Evolutionary conservation across 768 basidiomycete species (phyloP).

Genomic region (Boletus speciosus): DNA sequence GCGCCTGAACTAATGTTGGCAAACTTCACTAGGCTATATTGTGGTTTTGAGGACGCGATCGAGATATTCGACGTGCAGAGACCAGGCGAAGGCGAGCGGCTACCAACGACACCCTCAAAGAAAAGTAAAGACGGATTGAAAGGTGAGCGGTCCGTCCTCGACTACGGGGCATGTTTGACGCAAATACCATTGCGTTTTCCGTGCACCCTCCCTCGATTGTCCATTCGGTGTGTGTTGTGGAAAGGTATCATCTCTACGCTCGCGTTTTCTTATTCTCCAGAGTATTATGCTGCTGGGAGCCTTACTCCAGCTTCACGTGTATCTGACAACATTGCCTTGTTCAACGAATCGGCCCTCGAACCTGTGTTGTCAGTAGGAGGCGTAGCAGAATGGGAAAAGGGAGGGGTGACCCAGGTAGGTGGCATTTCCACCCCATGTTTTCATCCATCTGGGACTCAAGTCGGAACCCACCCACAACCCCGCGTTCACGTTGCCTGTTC

Average conservation of each 20-base stretch:
- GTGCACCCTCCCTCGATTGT: neutral
- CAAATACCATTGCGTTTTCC: neutral
- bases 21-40: conserved; percentile 54
- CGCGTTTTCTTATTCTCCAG: conserved; percentile 65
- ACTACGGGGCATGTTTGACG: neutral
- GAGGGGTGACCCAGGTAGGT: conserved; percentile 50
- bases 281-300: conserved; percentile 78
- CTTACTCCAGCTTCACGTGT: conserved; percentile 46
- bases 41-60: conserved; percentile 82
- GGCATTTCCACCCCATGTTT: neutral
- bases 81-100: conserved; percentile 71
- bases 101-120: conserved; percentile 67
- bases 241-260: conserved; percentile 84
- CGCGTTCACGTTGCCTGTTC: neutral
- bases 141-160: conserved; percentile 43
- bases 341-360: conserved; percentile 54
- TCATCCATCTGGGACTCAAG: neutral
- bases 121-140: conserved; percentile 85
- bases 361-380: conserved; percentile 65
- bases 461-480: neutral
- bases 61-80: conserved; percentile 75
- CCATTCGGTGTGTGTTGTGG: conserved; percentile 1
- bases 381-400: conserved; percentile 34
- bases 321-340: conserved; percentile 60
- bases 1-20: neutral